phyloP scores from a whole-genome alignment of 2,329 filamentous ascomycete genomes.

The Colletotrichum tanaceti region DNA sequence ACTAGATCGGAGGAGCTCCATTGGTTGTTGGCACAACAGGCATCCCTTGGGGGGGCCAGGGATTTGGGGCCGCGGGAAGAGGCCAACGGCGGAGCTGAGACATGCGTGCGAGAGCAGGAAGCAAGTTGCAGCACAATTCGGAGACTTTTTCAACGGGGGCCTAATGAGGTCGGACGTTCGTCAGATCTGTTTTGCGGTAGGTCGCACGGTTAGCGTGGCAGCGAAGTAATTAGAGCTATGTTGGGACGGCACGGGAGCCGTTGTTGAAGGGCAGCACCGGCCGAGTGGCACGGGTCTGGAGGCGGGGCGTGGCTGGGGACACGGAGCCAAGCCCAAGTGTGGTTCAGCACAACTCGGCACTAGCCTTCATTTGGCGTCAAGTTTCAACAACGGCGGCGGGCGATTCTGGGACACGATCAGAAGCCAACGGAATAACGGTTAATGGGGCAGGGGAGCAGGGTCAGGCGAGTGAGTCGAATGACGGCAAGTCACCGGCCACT shows the following conservation, averaged over 20 bases:
- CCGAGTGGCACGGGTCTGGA: constrained; percentile 25
- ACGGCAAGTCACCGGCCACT: constrained; percentile 12
- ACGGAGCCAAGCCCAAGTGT: constrained; percentile 23
- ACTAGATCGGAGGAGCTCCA: constrained; percentile 1
- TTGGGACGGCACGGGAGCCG: constrained; percentile 11
- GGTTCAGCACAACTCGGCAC: constrained; percentile 20
- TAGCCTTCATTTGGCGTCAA: constrained; percentile 23
- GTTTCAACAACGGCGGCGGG: constrained; percentile 28
- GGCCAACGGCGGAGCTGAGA: constrained; percentile 30
- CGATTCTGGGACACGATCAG: constrained; percentile 19
- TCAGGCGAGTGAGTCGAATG: constrained; percentile 2
- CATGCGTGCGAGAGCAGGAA: constrained; percentile 5
- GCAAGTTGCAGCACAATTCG: constrained; percentile 11
- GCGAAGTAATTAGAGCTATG: constrained; percentile 16
- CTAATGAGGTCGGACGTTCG: constrained; percentile 15
- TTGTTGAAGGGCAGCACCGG: constrained; percentile 25
- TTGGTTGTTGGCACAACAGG: background rate
- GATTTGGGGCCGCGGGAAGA: constrained; percentile 24
- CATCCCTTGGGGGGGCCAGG: background rate
- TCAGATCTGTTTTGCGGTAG: background rate
- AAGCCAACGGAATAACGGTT: constrained; percentile 19
- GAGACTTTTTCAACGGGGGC: constrained; percentile 6
- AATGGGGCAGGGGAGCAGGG: constrained; percentile 22
- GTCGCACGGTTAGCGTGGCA: constrained; percentile 22
- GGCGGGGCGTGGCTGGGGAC: constrained; percentile 31